phyloP scores from a whole-genome alignment of 257 asterid genomes.

The Capsicum pubescens region DNA sequence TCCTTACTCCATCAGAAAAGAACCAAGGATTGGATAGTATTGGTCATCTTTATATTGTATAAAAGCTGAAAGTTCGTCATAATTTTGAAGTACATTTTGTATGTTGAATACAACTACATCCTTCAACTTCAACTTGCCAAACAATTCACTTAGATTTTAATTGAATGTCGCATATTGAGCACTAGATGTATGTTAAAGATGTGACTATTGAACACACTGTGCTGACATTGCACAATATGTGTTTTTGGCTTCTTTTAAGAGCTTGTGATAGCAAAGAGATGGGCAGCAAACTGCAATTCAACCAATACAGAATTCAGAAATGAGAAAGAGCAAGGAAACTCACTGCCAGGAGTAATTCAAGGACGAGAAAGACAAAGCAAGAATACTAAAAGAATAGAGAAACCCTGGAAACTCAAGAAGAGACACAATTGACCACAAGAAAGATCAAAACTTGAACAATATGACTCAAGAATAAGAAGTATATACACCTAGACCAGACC shows the following conservation, averaged over 20 bases:
- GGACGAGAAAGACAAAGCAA: not conserved
- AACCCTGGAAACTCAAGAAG: not conserved
- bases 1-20: not conserved
- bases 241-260: not conserved
- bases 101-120: not conserved
- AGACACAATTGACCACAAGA: not conserved
- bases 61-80: not conserved
- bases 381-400: not conserved
- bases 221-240: not conserved
- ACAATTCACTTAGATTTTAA: too few species aligned
- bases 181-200: not conserved
- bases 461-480: not conserved
- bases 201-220: not conserved
- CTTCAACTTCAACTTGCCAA: not conserved
- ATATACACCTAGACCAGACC: not conserved
- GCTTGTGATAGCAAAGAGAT: not conserved
- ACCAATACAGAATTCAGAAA: not conserved
- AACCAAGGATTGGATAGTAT: not conserved
- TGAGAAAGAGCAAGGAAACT: not conserved
- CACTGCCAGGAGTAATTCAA: not conserved
- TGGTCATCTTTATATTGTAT: not conserved
- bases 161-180: not conserved
- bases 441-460: not conserved
- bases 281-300: not conserved
- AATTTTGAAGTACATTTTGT: constrained; percentile 4